Conservation (phyloP, 768 basidiomycete genomes). For the Boletus rufocinnamomeus region DNA sequence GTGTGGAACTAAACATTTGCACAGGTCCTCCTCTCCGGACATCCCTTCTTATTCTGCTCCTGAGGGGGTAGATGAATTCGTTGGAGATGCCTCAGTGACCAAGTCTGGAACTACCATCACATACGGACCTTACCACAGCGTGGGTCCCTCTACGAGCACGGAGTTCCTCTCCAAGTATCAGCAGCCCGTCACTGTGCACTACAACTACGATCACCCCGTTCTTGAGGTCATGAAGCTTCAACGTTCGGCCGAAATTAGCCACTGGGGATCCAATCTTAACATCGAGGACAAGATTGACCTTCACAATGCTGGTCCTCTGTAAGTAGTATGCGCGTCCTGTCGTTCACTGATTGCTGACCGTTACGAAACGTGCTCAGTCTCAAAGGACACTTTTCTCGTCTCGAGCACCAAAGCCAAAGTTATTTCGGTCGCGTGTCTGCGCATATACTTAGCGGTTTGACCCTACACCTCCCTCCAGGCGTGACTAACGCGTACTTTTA, state of each 20-base stretch:
- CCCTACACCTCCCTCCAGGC: slow-evolving; percentile 80
- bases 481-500: slow-evolving; percentile 85
- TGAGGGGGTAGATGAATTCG: slow-evolving; percentile 57
- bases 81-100: slow-evolving; percentile 58
- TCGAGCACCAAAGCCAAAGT: slow-evolving; percentile 77
- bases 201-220: slow-evolving; percentile 79
- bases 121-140: slow-evolving; percentile 83
- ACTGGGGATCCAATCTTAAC: slow-evolving; percentile 96
- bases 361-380: slow-evolving; percentile 51
- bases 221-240: slow-evolving; percentile 71
- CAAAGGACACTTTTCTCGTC: slow-evolving; percentile 93
- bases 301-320: slow-evolving; percentile 91
- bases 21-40: slow-evolving; percentile 69
- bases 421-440: slow-evolving; percentile 68
- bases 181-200: slow-evolving; percentile 72
- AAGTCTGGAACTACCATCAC: slow-evolving; percentile 81
- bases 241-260: slow-evolving; percentile 87
- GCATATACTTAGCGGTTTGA: slow-evolving; percentile 71
- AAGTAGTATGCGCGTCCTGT: slow-evolving; percentile 36
- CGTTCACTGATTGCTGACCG: background rate
- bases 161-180: slow-evolving; percentile 64
- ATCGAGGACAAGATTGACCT: slow-evolving; percentile 85
- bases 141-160: slow-evolving; percentile 61
- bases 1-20: slow-evolving; percentile 5
- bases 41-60: slow-evolving; percentile 76